These are phyloP conservation scores for Amphichorda felina DNA, from an alignment of 2,329 filamentous ascomycete species.

Conservation along the genomic window DNA sequence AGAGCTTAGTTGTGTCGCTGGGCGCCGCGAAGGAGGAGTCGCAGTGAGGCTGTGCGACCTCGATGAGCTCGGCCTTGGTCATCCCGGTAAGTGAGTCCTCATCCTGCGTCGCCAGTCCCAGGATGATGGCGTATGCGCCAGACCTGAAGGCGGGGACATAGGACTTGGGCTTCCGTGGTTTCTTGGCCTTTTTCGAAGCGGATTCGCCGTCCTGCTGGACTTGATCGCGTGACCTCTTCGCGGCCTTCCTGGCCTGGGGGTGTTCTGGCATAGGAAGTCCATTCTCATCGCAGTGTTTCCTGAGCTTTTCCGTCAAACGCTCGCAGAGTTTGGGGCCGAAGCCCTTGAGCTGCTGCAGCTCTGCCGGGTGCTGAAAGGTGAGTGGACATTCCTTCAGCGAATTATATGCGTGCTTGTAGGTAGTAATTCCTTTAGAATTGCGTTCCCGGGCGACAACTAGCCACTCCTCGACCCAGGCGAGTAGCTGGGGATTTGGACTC, in stretches of 20 bases:
- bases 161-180: constrained; percentile 43
- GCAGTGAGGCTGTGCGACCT: constrained; percentile 57
- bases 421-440: constrained; percentile 58
- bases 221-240: constrained; percentile 4
- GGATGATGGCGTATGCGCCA: constrained; percentile 60
- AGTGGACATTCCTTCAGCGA: constrained; percentile 67
- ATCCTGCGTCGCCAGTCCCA: constrained; percentile 50
- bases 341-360: constrained; percentile 61
- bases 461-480: constrained; percentile 70
- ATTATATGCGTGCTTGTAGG: constrained; percentile 65
- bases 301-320: constrained; percentile 50
- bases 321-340: constrained; percentile 63
- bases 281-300: constrained; percentile 52
- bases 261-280: constrained; percentile 55
- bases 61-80: constrained; percentile 57
- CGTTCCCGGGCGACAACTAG: constrained; percentile 55
- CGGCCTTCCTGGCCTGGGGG: constrained; percentile 31
- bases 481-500: constrained; percentile 58
- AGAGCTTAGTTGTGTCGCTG: constrained; percentile 54
- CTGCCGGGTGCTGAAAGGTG: constrained; percentile 57
- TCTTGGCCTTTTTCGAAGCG: constrained; percentile 30
- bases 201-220: constrained; percentile 17
- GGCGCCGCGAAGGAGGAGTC: constrained; percentile 63
- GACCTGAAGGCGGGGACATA: constrained; percentile 66
- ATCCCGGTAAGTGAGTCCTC: constrained; percentile 41